Percentiles rank a stretch among this genome's conserved stretches.
Conservation (phyloP, 1,139 yeast genomes). For the Yamadazyma dendronema region DNA sequence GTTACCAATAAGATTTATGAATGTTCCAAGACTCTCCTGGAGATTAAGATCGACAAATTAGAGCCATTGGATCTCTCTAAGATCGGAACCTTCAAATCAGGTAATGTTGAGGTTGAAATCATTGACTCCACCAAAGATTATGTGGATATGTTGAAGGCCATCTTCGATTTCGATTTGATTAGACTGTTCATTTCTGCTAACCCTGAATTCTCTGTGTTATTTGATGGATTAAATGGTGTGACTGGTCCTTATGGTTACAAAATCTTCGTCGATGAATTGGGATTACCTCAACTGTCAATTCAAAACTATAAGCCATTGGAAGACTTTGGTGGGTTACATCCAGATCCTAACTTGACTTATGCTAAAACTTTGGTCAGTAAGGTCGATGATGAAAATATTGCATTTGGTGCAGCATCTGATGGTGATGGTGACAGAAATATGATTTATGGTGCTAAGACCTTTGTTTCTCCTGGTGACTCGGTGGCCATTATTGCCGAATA, state of each 20-base stretch:
- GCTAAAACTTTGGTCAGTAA: constrained; percentile 83
- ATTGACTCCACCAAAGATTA: constrained; percentile 82
- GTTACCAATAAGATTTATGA: constrained; percentile 87
- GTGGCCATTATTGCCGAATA: constrained; percentile 97
- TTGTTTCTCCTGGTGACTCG: constrained; percentile 97
- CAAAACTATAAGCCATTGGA: constrained; percentile 80
- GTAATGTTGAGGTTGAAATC: constrained; percentile 66
- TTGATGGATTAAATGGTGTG: constrained; percentile 92
- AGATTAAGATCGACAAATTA: constrained; percentile 58
- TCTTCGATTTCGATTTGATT: constrained; percentile 86
- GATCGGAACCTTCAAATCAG: constrained; percentile 55
- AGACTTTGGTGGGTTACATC: constrained; percentile 97
- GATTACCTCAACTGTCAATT: constrained; percentile 64
- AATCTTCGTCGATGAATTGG: constrained; percentile 81
- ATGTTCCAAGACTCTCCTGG: constrained; percentile 54
- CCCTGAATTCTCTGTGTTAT: constrained; percentile 65
- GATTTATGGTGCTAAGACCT: constrained; percentile 95
- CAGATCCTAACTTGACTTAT: constrained; percentile 96
- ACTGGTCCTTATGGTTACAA: constrained; percentile 95
- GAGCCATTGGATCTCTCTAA: constrained; percentile 59
- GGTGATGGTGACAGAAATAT: constrained; percentile 99
- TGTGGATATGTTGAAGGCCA: constrained; percentile 73
- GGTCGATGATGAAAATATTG: constrained; percentile 76
- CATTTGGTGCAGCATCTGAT: constrained; percentile 97
- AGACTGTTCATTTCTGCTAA: constrained; percentile 59